Percentiles rank a stretch among this genome's conserved stretches.
Evolutionary conservation across 805 yeast genomes (phyloP).

Genomic region (Jamesozyma jinghongensis): DNA sequence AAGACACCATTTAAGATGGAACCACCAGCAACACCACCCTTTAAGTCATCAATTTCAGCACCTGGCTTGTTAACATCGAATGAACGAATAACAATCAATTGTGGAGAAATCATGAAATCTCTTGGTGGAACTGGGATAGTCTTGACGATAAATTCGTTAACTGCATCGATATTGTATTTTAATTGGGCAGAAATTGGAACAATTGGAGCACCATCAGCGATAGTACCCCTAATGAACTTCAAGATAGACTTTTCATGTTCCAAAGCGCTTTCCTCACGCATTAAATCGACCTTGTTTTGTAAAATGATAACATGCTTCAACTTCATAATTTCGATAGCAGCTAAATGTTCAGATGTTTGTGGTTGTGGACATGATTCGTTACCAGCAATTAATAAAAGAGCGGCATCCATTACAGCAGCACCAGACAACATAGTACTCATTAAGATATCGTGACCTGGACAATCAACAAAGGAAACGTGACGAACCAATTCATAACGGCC

Average conservation of each 20-base stretch:
- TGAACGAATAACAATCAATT: slow-evolving; percentile 93
- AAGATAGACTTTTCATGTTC: slow-evolving; percentile 92
- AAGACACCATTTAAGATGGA: slow-evolving; percentile 95
- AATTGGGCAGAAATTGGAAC: slow-evolving; percentile 98
- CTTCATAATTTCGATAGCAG: slow-evolving; percentile 99
- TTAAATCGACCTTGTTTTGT: slow-evolving; percentile 96
- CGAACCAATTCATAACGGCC: slow-evolving; percentile 86
- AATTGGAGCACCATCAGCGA: slow-evolving; percentile 98
- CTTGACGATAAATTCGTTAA: slow-evolving; percentile 90
- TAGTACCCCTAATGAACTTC: slow-evolving; percentile 91
- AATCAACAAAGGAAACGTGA: slow-evolving; percentile 97
- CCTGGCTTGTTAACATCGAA: slow-evolving; percentile 99
- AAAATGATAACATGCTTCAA: slow-evolving; percentile 91
- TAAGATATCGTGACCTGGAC: slow-evolving; percentile 99
- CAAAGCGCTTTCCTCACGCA: slow-evolving; percentile 93
- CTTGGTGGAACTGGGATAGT: slow-evolving; percentile 91
- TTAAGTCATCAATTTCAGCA: slow-evolving; percentile 89
- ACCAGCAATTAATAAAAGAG: slow-evolving; percentile 90
- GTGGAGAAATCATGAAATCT: slow-evolving; percentile 89
- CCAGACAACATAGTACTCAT: slow-evolving; percentile 99
- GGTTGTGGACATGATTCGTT: slow-evolving; percentile 99
- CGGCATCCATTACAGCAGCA: slow-evolving; percentile 99
- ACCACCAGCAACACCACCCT: slow-evolving; percentile 99
- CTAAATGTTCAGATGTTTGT: slow-evolving; percentile 97
- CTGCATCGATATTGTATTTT: slow-evolving; percentile 97